Percentiles rank a stretch among this genome's conserved stretches.
phyloP scores from a whole-genome alignment of 164 flowering plant genomes.

The Aristolochia fimbriata region DNA sequence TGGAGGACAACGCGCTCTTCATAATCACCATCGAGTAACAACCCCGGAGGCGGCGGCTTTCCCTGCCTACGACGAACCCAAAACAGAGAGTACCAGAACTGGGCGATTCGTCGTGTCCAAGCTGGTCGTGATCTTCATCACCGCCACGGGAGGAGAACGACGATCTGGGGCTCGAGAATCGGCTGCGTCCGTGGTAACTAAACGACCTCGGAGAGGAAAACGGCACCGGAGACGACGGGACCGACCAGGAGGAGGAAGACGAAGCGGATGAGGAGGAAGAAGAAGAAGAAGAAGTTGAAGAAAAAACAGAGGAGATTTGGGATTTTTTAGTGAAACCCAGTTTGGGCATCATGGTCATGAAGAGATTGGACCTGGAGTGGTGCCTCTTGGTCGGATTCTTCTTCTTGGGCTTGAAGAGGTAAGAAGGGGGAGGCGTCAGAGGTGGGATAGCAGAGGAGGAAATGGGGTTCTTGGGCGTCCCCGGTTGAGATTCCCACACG shows the following conservation, averaged over 20 bases:
- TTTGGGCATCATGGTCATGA: slow-evolving; percentile 8
- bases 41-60: background rate
- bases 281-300: slow-evolving; percentile 4
- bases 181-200: slow-evolving; percentile 6
- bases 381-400: slow-evolving; percentile 14
- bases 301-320: slow-evolving; percentile 6
- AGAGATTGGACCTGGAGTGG: slow-evolving; percentile 11
- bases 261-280: slow-evolving; percentile 11
- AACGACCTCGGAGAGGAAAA: background rate
- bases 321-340: slow-evolving; percentile 7
- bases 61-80: background rate
- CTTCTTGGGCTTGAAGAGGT: slow-evolving; percentile 11
- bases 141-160: slow-evolving; percentile 18
- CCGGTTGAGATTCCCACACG: slow-evolving; percentile 66
- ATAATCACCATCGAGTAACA: slow-evolving; percentile 7
- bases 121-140: background rate
- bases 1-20: slow-evolving; percentile 19
- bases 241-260: slow-evolving; percentile 6
- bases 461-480: slow-evolving; percentile 40
- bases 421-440: slow-evolving; percentile 72
- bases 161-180: slow-evolving; percentile 19
- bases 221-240: slow-evolving; percentile 2
- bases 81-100: slow-evolving; percentile 21
- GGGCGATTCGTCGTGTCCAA: slow-evolving; percentile 12
- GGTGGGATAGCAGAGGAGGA: slow-evolving; percentile 32